phyloP scores from a whole-genome alignment of 768 basidiomycete genomes.

The Lyophyllum decastes region DNA sequence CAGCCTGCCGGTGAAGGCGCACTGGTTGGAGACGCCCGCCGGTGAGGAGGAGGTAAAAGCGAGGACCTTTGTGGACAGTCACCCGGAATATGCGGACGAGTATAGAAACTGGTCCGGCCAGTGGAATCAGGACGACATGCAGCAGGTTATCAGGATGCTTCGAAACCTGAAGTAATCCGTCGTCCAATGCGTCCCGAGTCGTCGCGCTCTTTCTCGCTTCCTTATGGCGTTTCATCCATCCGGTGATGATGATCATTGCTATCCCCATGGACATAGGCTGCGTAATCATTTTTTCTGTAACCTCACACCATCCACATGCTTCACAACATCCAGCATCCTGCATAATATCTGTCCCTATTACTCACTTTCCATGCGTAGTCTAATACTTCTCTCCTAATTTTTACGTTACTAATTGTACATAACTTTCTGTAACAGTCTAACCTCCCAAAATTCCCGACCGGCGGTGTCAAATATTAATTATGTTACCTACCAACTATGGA shows the following conservation, averaged over 20 bases:
- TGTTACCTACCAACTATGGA: too few relatives aligned
- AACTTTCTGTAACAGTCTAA: neutral
- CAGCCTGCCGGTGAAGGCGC: conserved; percentile 10
- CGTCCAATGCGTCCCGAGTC: too few relatives aligned
- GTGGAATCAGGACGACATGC: conserved; percentile 20
- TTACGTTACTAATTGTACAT: neutral
- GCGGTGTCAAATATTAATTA: too few relatives aligned
- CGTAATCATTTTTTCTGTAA: neutral
- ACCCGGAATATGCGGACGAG: conserved; percentile 15
- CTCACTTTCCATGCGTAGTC: neutral
- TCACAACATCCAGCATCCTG: neutral
- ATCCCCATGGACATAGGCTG: neutral
- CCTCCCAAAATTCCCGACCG: neutral
- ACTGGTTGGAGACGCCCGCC: conserved; percentile 10
- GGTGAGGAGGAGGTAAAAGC: conserved; percentile 6
- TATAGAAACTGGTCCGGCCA: conserved; percentile 11
- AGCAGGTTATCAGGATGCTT: conserved; percentile 13
- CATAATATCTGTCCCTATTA: neutral
- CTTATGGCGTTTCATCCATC: neutral
- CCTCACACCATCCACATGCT: neutral
- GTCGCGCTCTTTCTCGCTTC: neutral
- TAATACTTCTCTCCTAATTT: too few relatives aligned
- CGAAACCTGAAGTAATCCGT: conserved; percentile 13
- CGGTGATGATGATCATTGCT: neutral
- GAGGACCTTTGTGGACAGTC: neutral